Conservation (phyloP, 2,329 filamentous ascomycete species). For the Tolypocladium amazonense region DNA sequence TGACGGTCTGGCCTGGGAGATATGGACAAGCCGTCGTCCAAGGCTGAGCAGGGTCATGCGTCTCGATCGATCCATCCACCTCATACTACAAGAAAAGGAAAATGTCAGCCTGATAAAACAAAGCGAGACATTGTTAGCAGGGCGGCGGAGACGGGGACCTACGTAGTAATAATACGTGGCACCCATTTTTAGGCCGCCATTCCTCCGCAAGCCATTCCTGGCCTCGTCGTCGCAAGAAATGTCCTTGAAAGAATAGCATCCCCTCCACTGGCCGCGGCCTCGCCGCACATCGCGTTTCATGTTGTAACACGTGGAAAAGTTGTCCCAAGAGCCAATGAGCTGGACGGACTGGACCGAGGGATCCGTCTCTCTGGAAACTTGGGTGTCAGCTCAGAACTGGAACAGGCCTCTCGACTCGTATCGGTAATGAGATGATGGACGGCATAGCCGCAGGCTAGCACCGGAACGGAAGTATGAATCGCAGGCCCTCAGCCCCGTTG, state of each 20-base stretch:
- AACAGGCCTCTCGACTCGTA: neutral
- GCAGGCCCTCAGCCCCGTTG: neutral
- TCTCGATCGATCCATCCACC: constrained; percentile 67
- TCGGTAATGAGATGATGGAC: neutral
- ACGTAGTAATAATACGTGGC: constrained; percentile 95
- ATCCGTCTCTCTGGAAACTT: constrained; percentile 41
- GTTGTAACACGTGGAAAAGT: constrained; percentile 67
- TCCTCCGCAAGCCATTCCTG: constrained; percentile 37
- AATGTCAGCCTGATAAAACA: neutral
- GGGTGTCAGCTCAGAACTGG: constrained; percentile 9
- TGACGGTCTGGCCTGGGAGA: constrained; percentile 78
- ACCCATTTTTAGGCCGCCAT: constrained; percentile 82
- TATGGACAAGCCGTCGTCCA: constrained; percentile 74
- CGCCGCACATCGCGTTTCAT: constrained; percentile 74
- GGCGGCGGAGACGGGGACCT: constrained; percentile 25
- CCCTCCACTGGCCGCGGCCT: constrained; percentile 70
- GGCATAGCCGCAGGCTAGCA: neutral
- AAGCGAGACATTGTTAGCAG: neutral
- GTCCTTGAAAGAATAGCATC: constrained; percentile 76
- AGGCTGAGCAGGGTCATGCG: constrained; percentile 60
- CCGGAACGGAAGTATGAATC: neutral
- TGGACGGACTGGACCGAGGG: constrained; percentile 59
- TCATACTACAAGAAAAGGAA: constrained; percentile 55
- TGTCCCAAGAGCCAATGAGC: constrained; percentile 90
- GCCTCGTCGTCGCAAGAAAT: constrained; percentile 71